Evolutionary conservation across 139 green algal species (phyloP).

Genomic region (Micractinium sp.): DNA sequence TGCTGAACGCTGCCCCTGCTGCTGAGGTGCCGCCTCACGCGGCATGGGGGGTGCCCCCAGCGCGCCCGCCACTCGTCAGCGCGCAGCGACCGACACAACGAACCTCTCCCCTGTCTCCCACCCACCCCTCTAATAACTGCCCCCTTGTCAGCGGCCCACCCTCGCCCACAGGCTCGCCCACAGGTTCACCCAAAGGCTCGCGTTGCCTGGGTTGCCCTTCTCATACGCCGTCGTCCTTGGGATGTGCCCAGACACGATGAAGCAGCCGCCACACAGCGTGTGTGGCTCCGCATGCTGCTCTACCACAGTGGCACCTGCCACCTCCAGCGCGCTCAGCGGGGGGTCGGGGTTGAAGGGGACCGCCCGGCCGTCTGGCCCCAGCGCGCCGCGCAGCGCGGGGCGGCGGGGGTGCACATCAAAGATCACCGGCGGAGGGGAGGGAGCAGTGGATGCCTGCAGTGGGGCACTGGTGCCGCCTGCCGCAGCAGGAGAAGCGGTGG

Average conservation of each 20-base stretch:
- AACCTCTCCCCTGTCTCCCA: too few relatives aligned
- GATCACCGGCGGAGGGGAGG: conserved; percentile 26
- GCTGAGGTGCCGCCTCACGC: too few relatives aligned
- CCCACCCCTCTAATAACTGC: not conserved
- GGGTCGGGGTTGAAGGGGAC: conserved; percentile 48
- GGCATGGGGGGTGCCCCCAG: too few relatives aligned
- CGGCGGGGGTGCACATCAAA: conserved; percentile 52
- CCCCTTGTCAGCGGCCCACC: too few relatives aligned
- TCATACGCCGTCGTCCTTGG: conserved; percentile 42
- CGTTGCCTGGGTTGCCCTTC: conserved; percentile 29
- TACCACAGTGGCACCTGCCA: conserved; percentile 28
- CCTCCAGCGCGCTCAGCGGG: conserved; percentile 4
- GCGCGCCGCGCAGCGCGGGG: conserved; percentile 33
- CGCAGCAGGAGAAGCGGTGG: not conserved
- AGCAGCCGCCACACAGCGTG: conserved; percentile 37
- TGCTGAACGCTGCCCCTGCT: too few relatives aligned
- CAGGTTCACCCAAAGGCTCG: not conserved
- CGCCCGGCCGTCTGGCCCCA: not conserved
- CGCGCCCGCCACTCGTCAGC: too few relatives aligned
- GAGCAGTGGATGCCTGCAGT: too few relatives aligned
- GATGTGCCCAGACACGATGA: conserved; percentile 48
- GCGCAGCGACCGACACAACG: too few relatives aligned
- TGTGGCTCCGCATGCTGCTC: conserved; percentile 31
- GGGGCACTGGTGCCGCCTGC: too few relatives aligned
- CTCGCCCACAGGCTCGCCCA: too few relatives aligned